phyloP scores from a whole-genome alignment of 805 yeast species.

The Candida tammaniensis region DNA sequence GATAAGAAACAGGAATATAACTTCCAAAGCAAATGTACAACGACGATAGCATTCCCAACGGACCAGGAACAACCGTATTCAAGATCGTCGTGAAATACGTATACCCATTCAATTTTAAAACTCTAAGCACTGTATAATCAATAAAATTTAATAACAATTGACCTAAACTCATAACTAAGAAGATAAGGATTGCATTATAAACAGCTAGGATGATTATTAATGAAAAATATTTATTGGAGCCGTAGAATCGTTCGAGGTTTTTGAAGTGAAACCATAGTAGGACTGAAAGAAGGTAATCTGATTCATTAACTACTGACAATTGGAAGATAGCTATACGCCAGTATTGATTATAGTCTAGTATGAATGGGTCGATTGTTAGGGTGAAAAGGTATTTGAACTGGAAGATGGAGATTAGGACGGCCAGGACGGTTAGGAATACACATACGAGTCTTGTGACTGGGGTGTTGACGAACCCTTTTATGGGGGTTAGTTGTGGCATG shows the following conservation, averaged over 20 bases:
- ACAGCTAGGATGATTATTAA: slow-evolving; percentile 41
- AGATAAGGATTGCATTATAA: slow-evolving; percentile 45
- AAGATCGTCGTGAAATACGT: slow-evolving; percentile 22
- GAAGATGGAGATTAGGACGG: slow-evolving; percentile 42
- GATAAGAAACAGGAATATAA: slow-evolving; percentile 32
- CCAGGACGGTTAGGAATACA: slow-evolving; percentile 28
- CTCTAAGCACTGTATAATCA: slow-evolving; percentile 6
- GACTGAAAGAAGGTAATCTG: slow-evolving; percentile 49
- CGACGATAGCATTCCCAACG: slow-evolving; percentile 38
- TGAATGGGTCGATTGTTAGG: slow-evolving; percentile 51
- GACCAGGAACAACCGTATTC: slow-evolving; percentile 38
- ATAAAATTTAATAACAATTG: slow-evolving; percentile 23
- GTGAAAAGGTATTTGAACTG: slow-evolving; percentile 42
- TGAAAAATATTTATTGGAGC: slow-evolving; percentile 52
- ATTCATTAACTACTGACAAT: slow-evolving; percentile 54
- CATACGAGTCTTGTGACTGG: slow-evolving; percentile 43
- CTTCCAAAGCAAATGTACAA: slow-evolving; percentile 37
- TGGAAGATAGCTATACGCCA: slow-evolving; percentile 54
- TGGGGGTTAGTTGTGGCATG: slow-evolving; percentile 32
- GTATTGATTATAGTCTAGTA: slow-evolving; percentile 53
- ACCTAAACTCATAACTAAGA: slow-evolving; percentile 41
- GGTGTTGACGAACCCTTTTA: slow-evolving; percentile 39
- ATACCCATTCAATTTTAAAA: slow-evolving; percentile 8
- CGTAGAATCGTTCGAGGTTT: slow-evolving; percentile 55
- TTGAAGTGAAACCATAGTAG: slow-evolving; percentile 51